These are phyloP conservation scores for Podospora conica DNA, from an alignment of 495 filamentous ascomycete species.

Conservation along the genomic window DNA sequence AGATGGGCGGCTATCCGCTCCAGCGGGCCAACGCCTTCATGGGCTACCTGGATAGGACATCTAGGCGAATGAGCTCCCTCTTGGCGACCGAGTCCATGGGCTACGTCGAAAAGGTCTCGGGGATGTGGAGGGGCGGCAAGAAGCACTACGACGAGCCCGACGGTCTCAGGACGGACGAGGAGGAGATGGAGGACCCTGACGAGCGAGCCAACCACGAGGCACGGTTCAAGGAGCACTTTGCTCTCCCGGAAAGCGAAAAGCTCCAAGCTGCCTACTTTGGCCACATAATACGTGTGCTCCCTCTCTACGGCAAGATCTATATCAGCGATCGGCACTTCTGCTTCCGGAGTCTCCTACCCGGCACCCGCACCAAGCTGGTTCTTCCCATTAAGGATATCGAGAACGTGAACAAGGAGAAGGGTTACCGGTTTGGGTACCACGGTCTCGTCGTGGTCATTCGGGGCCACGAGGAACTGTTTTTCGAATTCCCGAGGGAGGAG, in stretches of 20 bases:
- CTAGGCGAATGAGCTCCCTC: constrained; percentile 74
- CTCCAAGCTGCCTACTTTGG: constrained; percentile 91
- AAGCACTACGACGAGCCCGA: constrained; percentile 79
- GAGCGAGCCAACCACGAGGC: constrained; percentile 57
- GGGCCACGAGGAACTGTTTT: constrained; percentile 94
- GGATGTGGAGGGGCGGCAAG: constrained; percentile 91
- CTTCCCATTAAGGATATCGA: constrained; percentile 88
- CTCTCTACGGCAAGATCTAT: constrained; percentile 95
- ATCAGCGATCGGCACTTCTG: constrained; percentile 86
- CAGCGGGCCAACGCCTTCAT: constrained; percentile 83
- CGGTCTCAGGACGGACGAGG: constrained; percentile 58
- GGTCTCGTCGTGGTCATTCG: constrained; percentile 87
- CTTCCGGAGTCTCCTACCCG: constrained; percentile 85
- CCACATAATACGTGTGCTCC: constrained; percentile 78
- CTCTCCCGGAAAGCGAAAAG: constrained; percentile 72
- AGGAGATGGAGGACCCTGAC: constrained; percentile 53
- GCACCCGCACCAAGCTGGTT: constrained; percentile 89
- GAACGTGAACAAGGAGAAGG: constrained; percentile 91
- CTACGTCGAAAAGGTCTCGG: constrained; percentile 94
- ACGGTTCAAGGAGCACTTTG: constrained; percentile 85
- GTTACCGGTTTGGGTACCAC: constrained; percentile 86
- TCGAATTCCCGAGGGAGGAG: constrained; percentile 76
- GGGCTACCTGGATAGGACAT: constrained; percentile 68
- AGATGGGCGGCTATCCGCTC: constrained; percentile 71
- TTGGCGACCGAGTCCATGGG: constrained; percentile 93